A percentile compares a stretch with the other conserved stretches of the same genome.
These are phyloP conservation scores for Serendipita sp. DNA, from an alignment of 768 basidiomycete species.

Conservation along the genomic window DNA sequence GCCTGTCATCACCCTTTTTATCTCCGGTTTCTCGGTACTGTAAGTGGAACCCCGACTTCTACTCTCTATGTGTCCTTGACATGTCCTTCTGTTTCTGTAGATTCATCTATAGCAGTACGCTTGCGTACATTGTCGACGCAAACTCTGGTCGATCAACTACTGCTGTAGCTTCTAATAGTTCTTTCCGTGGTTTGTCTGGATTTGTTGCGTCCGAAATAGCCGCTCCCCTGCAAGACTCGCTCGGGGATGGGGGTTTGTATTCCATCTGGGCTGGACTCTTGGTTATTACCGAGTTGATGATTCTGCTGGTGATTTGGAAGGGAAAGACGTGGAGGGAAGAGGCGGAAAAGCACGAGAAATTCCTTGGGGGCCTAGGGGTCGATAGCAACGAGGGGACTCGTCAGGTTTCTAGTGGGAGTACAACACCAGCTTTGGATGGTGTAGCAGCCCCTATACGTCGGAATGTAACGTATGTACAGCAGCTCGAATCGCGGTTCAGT, in stretches of 20 bases:
- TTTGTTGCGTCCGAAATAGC: conserved; percentile 58
- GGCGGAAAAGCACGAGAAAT: conserved; percentile 29
- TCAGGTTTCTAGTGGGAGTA: too few relatives aligned
- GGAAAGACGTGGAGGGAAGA: conserved; percentile 43
- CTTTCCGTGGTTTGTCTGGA: conserved; percentile 52
- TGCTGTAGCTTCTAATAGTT: conserved; percentile 57
- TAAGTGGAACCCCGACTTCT: conserved; percentile 21
- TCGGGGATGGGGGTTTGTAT: conserved; percentile 72
- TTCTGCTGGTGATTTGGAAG: conserved; percentile 44
- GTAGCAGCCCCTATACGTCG: too few relatives aligned
- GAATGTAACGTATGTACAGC: too few relatives aligned
- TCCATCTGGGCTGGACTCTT: conserved; percentile 47
- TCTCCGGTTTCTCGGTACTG: conserved; percentile 61
- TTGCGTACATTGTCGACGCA: conserved; percentile 78
- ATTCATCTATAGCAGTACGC: conserved; percentile 48
- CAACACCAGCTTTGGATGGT: too few relatives aligned
- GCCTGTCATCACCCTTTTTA: conserved; percentile 55
- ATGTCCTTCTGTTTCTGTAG: conserved; percentile 17
- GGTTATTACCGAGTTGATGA: conserved; percentile 33
- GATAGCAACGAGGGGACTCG: too few relatives aligned
- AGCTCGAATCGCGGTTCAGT: too few relatives aligned
- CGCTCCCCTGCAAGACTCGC: conserved; percentile 49
- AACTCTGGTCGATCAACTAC: conserved; percentile 66
- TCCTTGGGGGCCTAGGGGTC: too few relatives aligned
- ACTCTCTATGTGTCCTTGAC: not conserved